Conservation (phyloP, 768 basidiomycete genomes). For the Trametes coccinea region DNA sequence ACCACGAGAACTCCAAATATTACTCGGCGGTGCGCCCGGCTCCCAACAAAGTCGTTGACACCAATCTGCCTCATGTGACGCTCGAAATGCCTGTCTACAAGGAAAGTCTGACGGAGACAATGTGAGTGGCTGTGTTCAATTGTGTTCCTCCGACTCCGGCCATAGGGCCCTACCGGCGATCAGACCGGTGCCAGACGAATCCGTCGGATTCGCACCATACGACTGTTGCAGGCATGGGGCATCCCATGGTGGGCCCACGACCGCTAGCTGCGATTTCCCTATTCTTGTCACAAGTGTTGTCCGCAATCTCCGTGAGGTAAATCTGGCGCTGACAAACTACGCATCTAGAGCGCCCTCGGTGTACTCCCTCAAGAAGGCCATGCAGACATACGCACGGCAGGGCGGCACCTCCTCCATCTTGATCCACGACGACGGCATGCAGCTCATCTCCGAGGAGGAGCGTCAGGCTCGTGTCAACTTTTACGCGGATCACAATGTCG, state of each 20-base stretch:
- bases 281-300: not conserved
- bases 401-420: slow-evolving; percentile 80
- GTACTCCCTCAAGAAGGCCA: slow-evolving; percentile 77
- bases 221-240: not conserved
- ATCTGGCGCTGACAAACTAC: not conserved
- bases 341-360: slow-evolving; percentile 65
- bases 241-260: too few species aligned
- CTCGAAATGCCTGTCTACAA: slow-evolving; percentile 90
- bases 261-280: not conserved
- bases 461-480: slow-evolving; percentile 65
- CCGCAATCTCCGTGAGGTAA: slow-evolving; percentile 10
- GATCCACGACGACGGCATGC: slow-evolving; percentile 83
- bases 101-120: slow-evolving; percentile 77
- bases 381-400: slow-evolving; percentile 89
- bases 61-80: slow-evolving; percentile 69
- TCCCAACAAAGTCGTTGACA: slow-evolving; percentile 62
- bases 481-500: slow-evolving; percentile 77
- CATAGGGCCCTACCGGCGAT: not conserved
- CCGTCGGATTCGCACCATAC: too few species aligned
- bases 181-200: not conserved
- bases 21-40: slow-evolving; percentile 71
- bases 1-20: slow-evolving; percentile 80
- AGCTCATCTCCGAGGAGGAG: slow-evolving; percentile 61
- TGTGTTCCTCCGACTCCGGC: too few species aligned
- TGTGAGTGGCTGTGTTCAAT: slow-evolving; percentile 48